phyloP scores from a whole-genome alignment of 371 early-diverging fungal species.

The Lichtheimia ramosa region DNA sequence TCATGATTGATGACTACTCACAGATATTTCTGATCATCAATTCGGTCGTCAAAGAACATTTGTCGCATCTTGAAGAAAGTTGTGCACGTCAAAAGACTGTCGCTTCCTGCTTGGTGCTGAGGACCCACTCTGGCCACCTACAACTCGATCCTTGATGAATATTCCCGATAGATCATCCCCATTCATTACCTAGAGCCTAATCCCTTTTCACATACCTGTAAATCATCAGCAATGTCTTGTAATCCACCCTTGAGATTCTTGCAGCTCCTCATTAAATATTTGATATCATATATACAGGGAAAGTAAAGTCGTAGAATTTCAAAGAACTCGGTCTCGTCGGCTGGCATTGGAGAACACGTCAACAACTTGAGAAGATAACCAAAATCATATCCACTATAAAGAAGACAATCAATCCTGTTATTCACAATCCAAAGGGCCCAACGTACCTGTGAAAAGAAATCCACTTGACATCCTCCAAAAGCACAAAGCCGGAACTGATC shows the following conservation, averaged over 20 bases:
- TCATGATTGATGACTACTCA: constrained; percentile 25
- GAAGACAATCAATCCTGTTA: neutral
- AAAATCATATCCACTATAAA: constrained; percentile 95
- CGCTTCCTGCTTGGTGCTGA: constrained; percentile 99
- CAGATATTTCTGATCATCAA: constrained; percentile 93
- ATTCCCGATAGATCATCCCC: too few species aligned
- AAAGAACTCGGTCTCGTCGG: constrained; percentile 95
- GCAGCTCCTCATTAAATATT: constrained; percentile 96
- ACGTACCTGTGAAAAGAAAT: constrained; percentile 96
- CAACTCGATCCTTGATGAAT: neutral
- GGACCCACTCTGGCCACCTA: constrained; percentile 91
- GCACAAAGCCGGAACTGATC: constrained; percentile 96
- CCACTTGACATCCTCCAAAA: constrained; percentile 95
- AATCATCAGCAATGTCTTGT: constrained; percentile 98
- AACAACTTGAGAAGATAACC: constrained; percentile 98
- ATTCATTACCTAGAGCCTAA: neutral
- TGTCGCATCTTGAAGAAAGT: constrained; percentile 97
- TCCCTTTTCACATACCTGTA: constrained; percentile 64
- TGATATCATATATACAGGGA: constrained; percentile 99
- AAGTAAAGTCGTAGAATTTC: constrained; percentile 91
- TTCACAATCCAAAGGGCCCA: neutral
- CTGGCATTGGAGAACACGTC: constrained; percentile 90
- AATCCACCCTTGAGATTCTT: constrained; percentile 97
- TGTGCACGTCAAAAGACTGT: constrained; percentile 93
- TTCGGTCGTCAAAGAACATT: constrained; percentile 90